Evolutionary conservation across 2,329 filamentous ascomycete genomes (phyloP).

Genomic region (Ceratocystis papillata): DNA sequence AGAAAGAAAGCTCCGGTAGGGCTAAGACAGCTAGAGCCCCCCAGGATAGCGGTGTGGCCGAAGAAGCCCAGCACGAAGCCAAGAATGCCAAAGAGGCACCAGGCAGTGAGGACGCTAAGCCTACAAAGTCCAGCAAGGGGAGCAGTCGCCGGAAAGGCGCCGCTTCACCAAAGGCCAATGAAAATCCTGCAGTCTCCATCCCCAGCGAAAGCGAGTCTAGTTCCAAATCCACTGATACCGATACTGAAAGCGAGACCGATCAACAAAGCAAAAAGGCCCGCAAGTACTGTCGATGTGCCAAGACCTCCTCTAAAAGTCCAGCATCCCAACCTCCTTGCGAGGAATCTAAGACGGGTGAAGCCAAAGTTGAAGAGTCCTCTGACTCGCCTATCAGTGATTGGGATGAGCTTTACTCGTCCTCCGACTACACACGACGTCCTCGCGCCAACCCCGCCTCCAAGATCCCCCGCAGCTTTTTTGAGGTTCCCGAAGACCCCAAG

Average conservation of each 20-base stretch:
- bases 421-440: conserved; percentile 46
- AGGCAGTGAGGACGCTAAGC: conserved; percentile 15
- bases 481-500: conserved; percentile 48
- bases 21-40: conserved; percentile 25
- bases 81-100: conserved; percentile 2
- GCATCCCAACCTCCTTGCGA: background rate
- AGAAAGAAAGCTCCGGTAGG: conserved; percentile 20
- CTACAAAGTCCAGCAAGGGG: background rate
- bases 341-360: background rate
- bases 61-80: conserved; percentile 20
- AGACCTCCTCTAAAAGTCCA: background rate
- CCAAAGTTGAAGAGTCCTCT: conserved; percentile 39
- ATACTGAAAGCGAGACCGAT: background rate
- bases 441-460: conserved; percentile 33
- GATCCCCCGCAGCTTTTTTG: conserved; percentile 32
- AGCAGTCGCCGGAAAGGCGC: background rate
- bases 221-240: background rate
- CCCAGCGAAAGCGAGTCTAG: background rate
- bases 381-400: conserved; percentile 51
- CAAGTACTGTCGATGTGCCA: background rate
- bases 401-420: conserved; percentile 48
- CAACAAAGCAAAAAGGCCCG: background rate
- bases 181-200: background rate
- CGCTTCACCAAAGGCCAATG: background rate
- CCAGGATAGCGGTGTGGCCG: background rate